Base-by-base conservation (phyloP, 2,329 filamentous ascomycete species). In the Phialophora macrospora region DNA sequence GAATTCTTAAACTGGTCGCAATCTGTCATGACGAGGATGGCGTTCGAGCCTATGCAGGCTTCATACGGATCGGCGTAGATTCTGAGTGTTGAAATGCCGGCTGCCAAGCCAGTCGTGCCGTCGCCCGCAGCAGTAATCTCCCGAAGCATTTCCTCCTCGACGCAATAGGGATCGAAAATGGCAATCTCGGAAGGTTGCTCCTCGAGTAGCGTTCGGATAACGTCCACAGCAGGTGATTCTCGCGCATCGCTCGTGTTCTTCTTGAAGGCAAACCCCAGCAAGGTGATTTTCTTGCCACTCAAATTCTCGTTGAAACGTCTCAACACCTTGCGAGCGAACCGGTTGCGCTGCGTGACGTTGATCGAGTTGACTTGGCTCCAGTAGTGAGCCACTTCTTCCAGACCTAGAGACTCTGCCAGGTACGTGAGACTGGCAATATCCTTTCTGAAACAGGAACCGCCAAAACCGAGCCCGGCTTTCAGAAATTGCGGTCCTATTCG, bases 371-470 rank as follows among this genome's bases (percentile, higher is more conserved):
- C 89, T 63, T 87, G 84, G 66, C 83, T 82, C 90, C 90, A 94
- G 79, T 93, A 93, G 68, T 87, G 84, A 38, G 87, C 89, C 0
- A 93, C 90, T 72, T 93, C 88, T 3, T 84, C 83, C 11, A 93
- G 80, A 59, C 88, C 85, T 62, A 92, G 81, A 2, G 84, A 86
- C 72, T 91, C 88, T 17, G 90, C 88, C 32, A 93, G 82, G 77
- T 93, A 92, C 20, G 88, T 85, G 44, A 94, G 80, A 76, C 85
- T 90, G 56, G 91, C 81, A 49, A 93, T 86, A 74, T 94, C 91
- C 78, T 94, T 94, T 76, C 89, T 87, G 82, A 94, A 93, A 77
- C 91, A 94, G 67, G 87, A 90, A 22, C 91, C 91, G 62, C 91
- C 90, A 73, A 93, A 94, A 17, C 91, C 91, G 38, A 92, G 85